Base-by-base conservation (phyloP, 2,329 filamentous ascomycete genomes). In the Arthrobotrys megalospora region DNA sequence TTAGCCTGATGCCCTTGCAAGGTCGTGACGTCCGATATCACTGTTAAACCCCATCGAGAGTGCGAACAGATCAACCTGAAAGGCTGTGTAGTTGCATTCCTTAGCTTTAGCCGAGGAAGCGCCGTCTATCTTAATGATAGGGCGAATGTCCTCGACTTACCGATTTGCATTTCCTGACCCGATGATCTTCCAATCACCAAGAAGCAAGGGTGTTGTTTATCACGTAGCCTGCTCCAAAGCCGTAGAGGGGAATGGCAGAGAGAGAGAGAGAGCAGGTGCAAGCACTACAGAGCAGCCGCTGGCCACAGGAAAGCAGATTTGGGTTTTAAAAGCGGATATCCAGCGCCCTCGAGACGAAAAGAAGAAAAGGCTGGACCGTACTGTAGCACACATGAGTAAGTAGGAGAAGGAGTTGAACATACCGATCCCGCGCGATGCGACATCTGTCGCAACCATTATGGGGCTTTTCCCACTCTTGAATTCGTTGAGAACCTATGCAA, bases 381-480 rank as follows among this genome's bases (percentile, higher is more conserved):
- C 75, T 78, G 75, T 78, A 47, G 62, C 75, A 72, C 75, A 76
- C 66, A 64, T 78, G 75, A 78, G 75, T 67, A 70, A 32, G 34
- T 38, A 55, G 47, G 68, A 10, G 36, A 7, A 43, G 97, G 38
- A 87, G 83, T 97, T 93, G 85, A 97, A 97, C 52, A 99, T 95
- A 84, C 99, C 96, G 47, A 99, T 87, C 78, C 96, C 96, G 84
- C 96, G 92, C 63, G 96, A 96, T 45, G 96, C 96, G 75, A 99
- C 93, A 10, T 95, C 97, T 0, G 96, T 99, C 10, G 96, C 96
- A 82, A 98, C 92, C 83, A 99, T 87, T 71, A 99, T 92, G 0
- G 94, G 94, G 58, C 96, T 90, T 50, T 95, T 89, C 70, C 96
- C 96, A 81, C 91, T 92, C 85, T 97, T 98, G 88, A 97, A 97